These are phyloP conservation scores for Craspedostauros australis DNA, from an alignment of 108 stramenopile genomes.

Conservation along the genomic window DNA sequence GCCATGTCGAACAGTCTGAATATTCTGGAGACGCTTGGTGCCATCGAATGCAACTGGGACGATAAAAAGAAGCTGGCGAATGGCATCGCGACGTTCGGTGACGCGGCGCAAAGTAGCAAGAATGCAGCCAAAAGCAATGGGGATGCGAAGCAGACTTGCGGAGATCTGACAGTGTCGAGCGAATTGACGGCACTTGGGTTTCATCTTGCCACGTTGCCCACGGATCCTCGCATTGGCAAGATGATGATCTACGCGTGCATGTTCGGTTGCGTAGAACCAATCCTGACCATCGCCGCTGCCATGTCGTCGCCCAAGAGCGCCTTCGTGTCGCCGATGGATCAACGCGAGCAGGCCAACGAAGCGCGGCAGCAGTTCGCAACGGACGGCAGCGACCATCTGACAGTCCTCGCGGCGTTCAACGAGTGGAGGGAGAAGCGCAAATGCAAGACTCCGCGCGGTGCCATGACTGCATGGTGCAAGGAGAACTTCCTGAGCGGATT, in stretches of 20 bases:
- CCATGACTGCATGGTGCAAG: slow-evolving; percentile 44
- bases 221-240: slow-evolving; percentile 89
- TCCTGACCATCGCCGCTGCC: slow-evolving; percentile 78
- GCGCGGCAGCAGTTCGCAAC: slow-evolving; percentile 56
- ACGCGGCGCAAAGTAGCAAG: too few species aligned
- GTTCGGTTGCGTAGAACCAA: slow-evolving; percentile 80
- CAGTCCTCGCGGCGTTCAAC: slow-evolving; percentile 71
- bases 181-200: slow-evolving; percentile 86
- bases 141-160: slow-evolving; percentile 5
- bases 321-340: slow-evolving; percentile 72
- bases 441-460: slow-evolving; percentile 22
- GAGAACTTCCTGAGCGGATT: slow-evolving; percentile 65
- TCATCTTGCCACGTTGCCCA: slow-evolving; percentile 80
- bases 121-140: too few species aligned
- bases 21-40: slow-evolving; percentile 55
- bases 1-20: slow-evolving; percentile 55
- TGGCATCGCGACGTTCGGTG: not conserved
- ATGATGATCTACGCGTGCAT: slow-evolving; percentile 80
- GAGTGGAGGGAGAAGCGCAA: slow-evolving; percentile 43
- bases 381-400: slow-evolving; percentile 69
- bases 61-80: slow-evolving; percentile 2
- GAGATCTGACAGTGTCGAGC: slow-evolving; percentile 23
- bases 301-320: slow-evolving; percentile 72
- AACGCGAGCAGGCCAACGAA: slow-evolving; percentile 69
- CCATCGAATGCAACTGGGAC: slow-evolving; percentile 47